phyloP scores from a whole-genome alignment of 163 green algal species.

The Prototheca cutis region DNA sequence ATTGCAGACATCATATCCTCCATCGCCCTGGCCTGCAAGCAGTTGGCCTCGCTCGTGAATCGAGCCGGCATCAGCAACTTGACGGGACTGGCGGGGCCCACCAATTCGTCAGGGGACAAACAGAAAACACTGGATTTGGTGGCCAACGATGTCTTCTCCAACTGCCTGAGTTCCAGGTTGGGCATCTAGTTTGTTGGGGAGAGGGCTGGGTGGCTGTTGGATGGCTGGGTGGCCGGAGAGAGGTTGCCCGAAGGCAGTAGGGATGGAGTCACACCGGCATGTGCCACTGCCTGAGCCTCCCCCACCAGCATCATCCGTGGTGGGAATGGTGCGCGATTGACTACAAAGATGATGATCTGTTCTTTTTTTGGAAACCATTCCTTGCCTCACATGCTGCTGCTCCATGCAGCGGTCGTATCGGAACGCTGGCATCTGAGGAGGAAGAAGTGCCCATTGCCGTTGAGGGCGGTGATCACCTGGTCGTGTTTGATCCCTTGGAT shows the following conservation, averaged over 20 bases:
- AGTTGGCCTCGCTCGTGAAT: slow-evolving; percentile 89
- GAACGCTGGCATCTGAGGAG: slow-evolving; percentile 92
- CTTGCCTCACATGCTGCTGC: too few relatives aligned
- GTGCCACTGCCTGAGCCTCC: too few relatives aligned
- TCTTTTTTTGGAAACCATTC: too few relatives aligned
- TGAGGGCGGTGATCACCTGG: slow-evolving; percentile 95
- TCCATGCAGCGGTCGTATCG: slow-evolving; percentile 37
- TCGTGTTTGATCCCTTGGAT: slow-evolving; percentile 97
- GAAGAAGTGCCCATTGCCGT: slow-evolving; percentile 92
- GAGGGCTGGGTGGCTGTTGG: background rate
- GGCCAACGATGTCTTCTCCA: slow-evolving; percentile 95
- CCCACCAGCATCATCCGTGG: too few relatives aligned
- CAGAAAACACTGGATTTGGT: slow-evolving; percentile 99
- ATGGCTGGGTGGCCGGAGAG: too few relatives aligned
- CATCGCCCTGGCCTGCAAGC: slow-evolving; percentile 93
- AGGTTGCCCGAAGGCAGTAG: too few relatives aligned
- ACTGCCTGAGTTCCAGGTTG: slow-evolving; percentile 69
- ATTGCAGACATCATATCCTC: slow-evolving; percentile 86
- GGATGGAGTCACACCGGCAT: too few relatives aligned
- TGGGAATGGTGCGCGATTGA: too few relatives aligned
- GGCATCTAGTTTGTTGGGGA: slow-evolving; percentile 29
- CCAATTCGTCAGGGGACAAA: slow-evolving; percentile 68
- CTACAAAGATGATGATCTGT: too few relatives aligned
- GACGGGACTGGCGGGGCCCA: slow-evolving; percentile 58
- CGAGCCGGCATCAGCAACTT: slow-evolving; percentile 85